A percentile compares a stretch with the other conserved stretches of the same genome.
phyloP scores from a whole-genome alignment of 371 early-diverging fungal species.

The Mucor irregularis region DNA sequence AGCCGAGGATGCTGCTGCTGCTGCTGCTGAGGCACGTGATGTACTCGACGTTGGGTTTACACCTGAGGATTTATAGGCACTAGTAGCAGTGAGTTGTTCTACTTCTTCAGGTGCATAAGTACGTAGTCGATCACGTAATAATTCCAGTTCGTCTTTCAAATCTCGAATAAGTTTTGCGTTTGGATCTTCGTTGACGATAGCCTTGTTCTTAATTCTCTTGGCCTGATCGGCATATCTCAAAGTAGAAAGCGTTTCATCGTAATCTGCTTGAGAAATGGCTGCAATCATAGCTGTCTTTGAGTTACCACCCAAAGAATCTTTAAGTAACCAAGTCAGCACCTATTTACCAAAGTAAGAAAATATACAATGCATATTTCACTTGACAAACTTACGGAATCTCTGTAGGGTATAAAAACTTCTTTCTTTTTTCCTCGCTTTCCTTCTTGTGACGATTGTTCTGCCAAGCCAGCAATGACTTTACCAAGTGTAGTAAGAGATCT shows the following conservation, averaged over 20 bases:
- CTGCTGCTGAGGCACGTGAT: slow-evolving; percentile 1
- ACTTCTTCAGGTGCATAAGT: slow-evolving; percentile 63
- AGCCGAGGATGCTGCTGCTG: not conserved
- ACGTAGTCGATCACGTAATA: slow-evolving; percentile 65
- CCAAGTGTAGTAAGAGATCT: slow-evolving; percentile 92
- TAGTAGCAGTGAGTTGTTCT: slow-evolving; percentile 39
- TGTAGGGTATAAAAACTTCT: slow-evolving; percentile 79
- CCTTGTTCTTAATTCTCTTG: slow-evolving; percentile 89
- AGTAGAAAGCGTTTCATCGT: slow-evolving; percentile 92
- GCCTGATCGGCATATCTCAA: slow-evolving; percentile 95
- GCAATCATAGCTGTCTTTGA: slow-evolving; percentile 95
- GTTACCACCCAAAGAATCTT: slow-evolving; percentile 93
- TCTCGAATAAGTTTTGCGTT: slow-evolving; percentile 85
- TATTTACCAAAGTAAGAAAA: slow-evolving; percentile 15
- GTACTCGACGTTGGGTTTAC: not conserved
- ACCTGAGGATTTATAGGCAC: slow-evolving; percentile 28
- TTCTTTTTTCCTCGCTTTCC: slow-evolving; percentile 50
- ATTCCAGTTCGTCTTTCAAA: slow-evolving; percentile 80
- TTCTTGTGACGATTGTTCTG: slow-evolving; percentile 65
- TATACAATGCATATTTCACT: not conserved
- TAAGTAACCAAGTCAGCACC: slow-evolving; percentile 92
- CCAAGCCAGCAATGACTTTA: slow-evolving; percentile 96
- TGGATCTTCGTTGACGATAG: slow-evolving; percentile 91
- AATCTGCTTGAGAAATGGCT: slow-evolving; percentile 80
- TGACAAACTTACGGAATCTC: slow-evolving; percentile 72